Evolutionary conservation across 345 rosid species (phyloP), one percentile per base, ranked within the genome.

Genomic region (Cardamine chenopodiifolia): DNA sequence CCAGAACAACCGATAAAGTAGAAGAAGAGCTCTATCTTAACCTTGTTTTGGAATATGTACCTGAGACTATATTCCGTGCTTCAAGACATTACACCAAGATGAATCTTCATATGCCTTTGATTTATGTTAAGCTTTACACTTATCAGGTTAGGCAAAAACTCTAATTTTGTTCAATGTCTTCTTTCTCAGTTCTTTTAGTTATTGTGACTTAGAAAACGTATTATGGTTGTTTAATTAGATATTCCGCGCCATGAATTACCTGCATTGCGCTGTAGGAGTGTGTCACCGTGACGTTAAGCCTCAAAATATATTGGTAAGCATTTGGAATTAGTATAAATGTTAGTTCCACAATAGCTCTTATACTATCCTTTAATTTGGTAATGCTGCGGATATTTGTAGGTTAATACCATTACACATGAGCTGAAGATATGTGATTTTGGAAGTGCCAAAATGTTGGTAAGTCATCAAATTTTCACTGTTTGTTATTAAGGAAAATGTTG

Each of bases 231-330:
- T 2, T 20, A 37, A 50, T 4, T 90, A 94, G 98, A 94, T 91
- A 72, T 94, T 94, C 80, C 87, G 98, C 70, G 98, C 98, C 17
- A 95, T 94, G 78, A 92, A 94, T 23, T 94, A 91, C 75, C 75
- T 94, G 48, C 98, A 94, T 82, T 83, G 85, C 45, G 87, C 81
- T 68, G 87, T 91, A 73, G 96, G 97, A 52, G 90, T 91, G 68
- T 94, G 98, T 81, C 98, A 94, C 65, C 91, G 97, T 72, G 98
- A 94, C 80, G 91, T 94, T 82, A 94, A 94, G 83, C 98, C 97
- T 55, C 98, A 94, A 70, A 94, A 94, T 82, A 80, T 91, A 72
- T 87, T 94, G 35, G 97, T 93, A 78, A 83, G 87, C 62, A 59
- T 69, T 69, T 56, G 1, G 19, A 44, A 44, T 44, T 6, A 44